These are phyloP conservation scores for Westerdykella ornata DNA, from an alignment of 2,329 filamentous ascomycete genomes.

Conservation along the genomic window DNA sequence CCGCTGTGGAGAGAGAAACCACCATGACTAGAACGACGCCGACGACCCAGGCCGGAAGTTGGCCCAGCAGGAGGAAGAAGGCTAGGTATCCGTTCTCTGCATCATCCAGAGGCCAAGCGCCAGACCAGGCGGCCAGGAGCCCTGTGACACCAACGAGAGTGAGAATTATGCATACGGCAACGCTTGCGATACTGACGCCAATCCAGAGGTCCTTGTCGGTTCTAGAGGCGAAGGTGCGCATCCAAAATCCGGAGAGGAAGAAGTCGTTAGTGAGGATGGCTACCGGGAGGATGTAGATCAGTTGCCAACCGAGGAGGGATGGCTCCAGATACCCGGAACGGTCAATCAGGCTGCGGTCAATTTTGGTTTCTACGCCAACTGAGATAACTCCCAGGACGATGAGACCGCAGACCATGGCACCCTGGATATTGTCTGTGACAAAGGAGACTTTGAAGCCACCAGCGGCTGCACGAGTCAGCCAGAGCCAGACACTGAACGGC, in stretches of 20 bases:
- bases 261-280: slow-evolving; percentile 80
- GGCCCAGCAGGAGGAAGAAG: slow-evolving; percentile 67
- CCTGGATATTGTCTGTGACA: slow-evolving; percentile 75
- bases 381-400: slow-evolving; percentile 70
- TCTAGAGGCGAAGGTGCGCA: slow-evolving; percentile 72
- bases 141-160: slow-evolving; percentile 67
- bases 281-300: slow-evolving; percentile 76
- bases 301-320: slow-evolving; percentile 72
- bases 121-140: slow-evolving; percentile 71
- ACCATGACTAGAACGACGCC: slow-evolving; percentile 77
- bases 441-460: slow-evolving; percentile 82
- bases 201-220: slow-evolving; percentile 73
- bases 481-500: background rate
- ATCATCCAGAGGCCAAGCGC: slow-evolving; percentile 59
- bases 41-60: slow-evolving; percentile 73
- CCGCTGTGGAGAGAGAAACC: slow-evolving; percentile 65
- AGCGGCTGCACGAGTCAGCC: slow-evolving; percentile 49
- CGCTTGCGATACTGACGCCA: slow-evolving; percentile 62
- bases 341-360: slow-evolving; percentile 62
- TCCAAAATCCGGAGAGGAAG: slow-evolving; percentile 79
- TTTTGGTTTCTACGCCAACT: slow-evolving; percentile 67
- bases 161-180: slow-evolving; percentile 61
- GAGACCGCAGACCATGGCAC: slow-evolving; percentile 66
- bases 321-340: slow-evolving; percentile 62
- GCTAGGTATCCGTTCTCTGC: slow-evolving; percentile 59